Percentiles rank a stretch among this genome's conserved stretches.
phyloP scores from a whole-genome alignment of 2,329 filamentous ascomycete species.

The Pseudocercospora ulei region DNA sequence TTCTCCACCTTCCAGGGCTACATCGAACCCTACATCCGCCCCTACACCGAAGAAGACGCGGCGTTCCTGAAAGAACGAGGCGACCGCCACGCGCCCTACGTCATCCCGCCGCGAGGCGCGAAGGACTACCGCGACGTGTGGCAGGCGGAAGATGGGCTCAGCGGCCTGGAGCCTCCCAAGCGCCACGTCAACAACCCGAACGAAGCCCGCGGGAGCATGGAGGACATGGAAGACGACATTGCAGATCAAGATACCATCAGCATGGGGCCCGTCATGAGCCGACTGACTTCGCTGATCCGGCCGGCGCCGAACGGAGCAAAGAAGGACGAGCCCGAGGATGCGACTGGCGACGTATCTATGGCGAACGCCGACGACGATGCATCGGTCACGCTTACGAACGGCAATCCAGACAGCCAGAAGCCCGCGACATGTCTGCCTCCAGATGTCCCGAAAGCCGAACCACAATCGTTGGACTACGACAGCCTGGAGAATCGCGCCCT shows the following conservation, averaged over 20 bases:
- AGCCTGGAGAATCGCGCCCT: slow-evolving; percentile 85
- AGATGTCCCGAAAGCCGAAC: slow-evolving; percentile 26
- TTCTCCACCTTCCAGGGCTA: slow-evolving; percentile 89
- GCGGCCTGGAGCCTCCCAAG: slow-evolving; percentile 59
- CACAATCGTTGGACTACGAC: slow-evolving; percentile 61
- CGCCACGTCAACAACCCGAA: slow-evolving; percentile 62
- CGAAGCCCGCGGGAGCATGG: slow-evolving; percentile 72
- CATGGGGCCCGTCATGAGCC: slow-evolving; percentile 72
- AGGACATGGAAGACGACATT: slow-evolving; percentile 76
- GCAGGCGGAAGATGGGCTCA: slow-evolving; percentile 83
- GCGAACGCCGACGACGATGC: slow-evolving; percentile 40
- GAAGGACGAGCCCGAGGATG: slow-evolving; percentile 39
- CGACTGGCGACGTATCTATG: slow-evolving; percentile 40
- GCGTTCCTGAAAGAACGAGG: slow-evolving; percentile 80
- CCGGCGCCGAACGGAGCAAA: slow-evolving; percentile 52
- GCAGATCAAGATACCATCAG: slow-evolving; percentile 83
- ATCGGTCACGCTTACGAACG: slow-evolving; percentile 21
- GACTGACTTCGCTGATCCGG: slow-evolving; percentile 69
- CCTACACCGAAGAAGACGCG: slow-evolving; percentile 84
- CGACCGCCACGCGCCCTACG: slow-evolving; percentile 71
- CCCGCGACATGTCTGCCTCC: slow-evolving; percentile 66
- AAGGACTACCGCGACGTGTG: slow-evolving; percentile 82
- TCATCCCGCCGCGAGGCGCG: slow-evolving; percentile 75
- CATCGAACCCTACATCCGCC: slow-evolving; percentile 81
- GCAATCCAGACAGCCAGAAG: slow-evolving; percentile 34